These are phyloP conservation scores for Buxus sempervirens DNA, from an alignment of 164 flowering plant genomes.

Conservation along the genomic window DNA sequence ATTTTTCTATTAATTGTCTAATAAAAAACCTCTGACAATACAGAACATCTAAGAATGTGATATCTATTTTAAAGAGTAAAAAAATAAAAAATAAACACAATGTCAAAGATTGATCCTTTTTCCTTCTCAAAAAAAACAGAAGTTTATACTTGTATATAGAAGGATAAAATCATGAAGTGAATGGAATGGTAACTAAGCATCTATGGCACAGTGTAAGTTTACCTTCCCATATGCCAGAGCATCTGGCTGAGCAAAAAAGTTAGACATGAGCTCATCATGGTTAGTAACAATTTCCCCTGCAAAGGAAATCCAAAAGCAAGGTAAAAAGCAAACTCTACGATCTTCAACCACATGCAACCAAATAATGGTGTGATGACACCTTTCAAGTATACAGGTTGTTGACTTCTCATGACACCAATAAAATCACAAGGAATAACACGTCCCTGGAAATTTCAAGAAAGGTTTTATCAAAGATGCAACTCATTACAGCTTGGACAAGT, in stretches of 20 bases:
- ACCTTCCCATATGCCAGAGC: conserved; percentile 99
- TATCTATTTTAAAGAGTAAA: too few species aligned
- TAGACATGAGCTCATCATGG: conserved; percentile 98
- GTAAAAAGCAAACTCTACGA: too few species aligned
- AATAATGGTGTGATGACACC: conserved; percentile 34
- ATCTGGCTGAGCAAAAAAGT: conserved; percentile 99
- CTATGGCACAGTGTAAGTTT: background rate
- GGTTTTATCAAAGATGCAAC: conserved; percentile 1
- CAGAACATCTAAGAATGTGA: too few species aligned
- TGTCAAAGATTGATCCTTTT: too few species aligned
- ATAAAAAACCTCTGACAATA: too few species aligned
- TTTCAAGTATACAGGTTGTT: conserved; percentile 87
- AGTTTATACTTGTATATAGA: background rate
- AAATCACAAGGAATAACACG: conserved; percentile 98
- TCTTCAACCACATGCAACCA: background rate
- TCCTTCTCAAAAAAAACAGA: too few species aligned
- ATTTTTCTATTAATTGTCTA: too few species aligned
- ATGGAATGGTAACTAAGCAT: background rate
- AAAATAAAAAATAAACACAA: too few species aligned
- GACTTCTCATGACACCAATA: conserved; percentile 85
- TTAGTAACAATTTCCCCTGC: conserved; percentile 89
- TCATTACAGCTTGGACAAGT: background rate
- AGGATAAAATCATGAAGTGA: background rate
- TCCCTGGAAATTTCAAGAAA: conserved; percentile 51
- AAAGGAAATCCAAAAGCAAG: conserved; percentile 17